These are phyloP conservation scores for Populus davidiana DNA, from an alignment of 345 rosid genomes.

Conservation along the genomic window DNA sequence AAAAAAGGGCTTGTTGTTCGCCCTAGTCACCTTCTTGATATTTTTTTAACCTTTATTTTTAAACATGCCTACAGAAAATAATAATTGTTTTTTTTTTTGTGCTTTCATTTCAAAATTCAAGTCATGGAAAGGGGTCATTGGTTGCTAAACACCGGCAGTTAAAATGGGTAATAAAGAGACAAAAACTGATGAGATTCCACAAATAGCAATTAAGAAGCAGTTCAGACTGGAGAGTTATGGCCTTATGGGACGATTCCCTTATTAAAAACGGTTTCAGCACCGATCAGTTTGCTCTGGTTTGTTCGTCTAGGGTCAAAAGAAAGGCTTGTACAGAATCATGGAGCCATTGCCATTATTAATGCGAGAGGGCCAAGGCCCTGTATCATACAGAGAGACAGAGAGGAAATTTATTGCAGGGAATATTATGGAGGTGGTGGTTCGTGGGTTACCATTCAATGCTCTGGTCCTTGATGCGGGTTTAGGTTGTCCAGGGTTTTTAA, in stretches of 20 bases:
- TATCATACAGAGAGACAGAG: not conserved
- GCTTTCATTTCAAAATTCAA: too few species aligned
- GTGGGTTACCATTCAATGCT: slow-evolving; percentile 31
- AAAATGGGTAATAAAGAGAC: slow-evolving; percentile 19
- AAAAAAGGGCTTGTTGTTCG: too few species aligned
- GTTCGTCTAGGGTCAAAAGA: slow-evolving; percentile 5
- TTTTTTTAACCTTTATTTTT: too few species aligned
- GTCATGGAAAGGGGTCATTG: too few species aligned
- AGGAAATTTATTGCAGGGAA: slow-evolving; percentile 10
- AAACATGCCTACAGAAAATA: too few species aligned
- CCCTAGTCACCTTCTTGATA: too few species aligned
- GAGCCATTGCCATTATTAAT: slow-evolving; percentile 6
- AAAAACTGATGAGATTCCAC: slow-evolving; percentile 24
- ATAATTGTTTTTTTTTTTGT: too few species aligned
- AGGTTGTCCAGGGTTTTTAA: slow-evolving; percentile 32
- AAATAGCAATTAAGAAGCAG: slow-evolving; percentile 22
- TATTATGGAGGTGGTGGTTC: slow-evolving; percentile 20
- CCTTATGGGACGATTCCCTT: slow-evolving; percentile 16
- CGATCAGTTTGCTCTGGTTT: slow-evolving; percentile 13
- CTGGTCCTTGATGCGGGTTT: slow-evolving; percentile 25
- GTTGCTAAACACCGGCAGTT: too few species aligned
- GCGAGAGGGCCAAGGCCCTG: not conserved
- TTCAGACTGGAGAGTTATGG: slow-evolving; percentile 9
- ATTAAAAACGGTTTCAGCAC: slow-evolving; percentile 8
- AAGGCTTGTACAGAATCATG: slow-evolving; percentile 3